Conservation (phyloP, 2,329 filamentous ascomycete genomes). For the Botrytis fabae region DNA sequence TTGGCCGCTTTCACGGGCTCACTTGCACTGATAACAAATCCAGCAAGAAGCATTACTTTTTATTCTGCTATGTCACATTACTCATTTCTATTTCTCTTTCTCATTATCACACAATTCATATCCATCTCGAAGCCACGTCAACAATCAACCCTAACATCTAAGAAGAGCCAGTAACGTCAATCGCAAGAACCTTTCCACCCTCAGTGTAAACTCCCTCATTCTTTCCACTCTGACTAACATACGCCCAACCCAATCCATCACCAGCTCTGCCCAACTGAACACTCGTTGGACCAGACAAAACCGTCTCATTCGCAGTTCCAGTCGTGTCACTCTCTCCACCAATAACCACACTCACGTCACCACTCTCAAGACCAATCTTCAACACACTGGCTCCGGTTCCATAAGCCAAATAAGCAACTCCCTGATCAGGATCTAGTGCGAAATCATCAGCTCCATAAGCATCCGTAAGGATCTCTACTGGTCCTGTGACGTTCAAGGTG, state of each 20-base stretch:
- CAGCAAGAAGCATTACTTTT: not conserved
- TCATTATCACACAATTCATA: not conserved
- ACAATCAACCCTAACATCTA: not conserved
- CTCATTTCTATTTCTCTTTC: not conserved
- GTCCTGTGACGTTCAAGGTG: constrained; percentile 20
- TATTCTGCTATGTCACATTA: not conserved
- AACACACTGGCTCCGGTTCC: constrained; percentile 22
- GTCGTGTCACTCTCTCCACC: constrained; percentile 7
- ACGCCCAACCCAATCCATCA: constrained; percentile 11
- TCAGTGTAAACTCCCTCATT: constrained; percentile 33
- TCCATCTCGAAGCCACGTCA: not conserved
- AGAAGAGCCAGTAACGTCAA: constrained; percentile 25
- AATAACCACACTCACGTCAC: not conserved
- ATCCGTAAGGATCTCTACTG: constrained; percentile 25
- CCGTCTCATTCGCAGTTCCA: constrained; percentile 19
- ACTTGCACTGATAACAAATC: not conserved
- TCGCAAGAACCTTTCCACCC: constrained; percentile 38
- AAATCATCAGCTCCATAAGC: constrained; percentile 28
- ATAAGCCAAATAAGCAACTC: constrained; percentile 25
- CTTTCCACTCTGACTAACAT: constrained; percentile 27
- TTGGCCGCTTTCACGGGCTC: not conserved
- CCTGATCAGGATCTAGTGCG: constrained; percentile 21
- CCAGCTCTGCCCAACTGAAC: constrained; percentile 23
- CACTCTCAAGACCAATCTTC: constrained; percentile 17
- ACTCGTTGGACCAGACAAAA: constrained; percentile 26